Evolutionary conservation across 345 rosid genomes (phyloP).

Genomic region (Ceriops tagal): DNA sequence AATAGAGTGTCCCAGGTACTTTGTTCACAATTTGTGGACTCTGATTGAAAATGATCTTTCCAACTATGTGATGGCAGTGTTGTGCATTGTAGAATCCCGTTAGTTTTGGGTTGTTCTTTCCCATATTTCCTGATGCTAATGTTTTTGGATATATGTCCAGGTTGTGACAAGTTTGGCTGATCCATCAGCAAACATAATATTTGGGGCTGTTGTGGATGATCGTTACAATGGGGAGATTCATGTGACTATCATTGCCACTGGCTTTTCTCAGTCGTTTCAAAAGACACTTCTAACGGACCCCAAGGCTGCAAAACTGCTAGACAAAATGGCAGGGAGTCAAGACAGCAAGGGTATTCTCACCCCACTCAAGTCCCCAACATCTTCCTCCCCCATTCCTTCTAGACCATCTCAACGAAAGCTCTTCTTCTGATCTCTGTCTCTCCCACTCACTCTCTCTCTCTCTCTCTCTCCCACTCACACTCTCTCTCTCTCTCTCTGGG

Average conservation of each 20-base stretch:
- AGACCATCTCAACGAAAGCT: slow-evolving; percentile 66
- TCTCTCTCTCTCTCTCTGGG: background rate
- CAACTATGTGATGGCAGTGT: background rate
- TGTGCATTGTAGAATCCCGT: background rate
- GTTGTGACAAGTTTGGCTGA: slow-evolving; percentile 97
- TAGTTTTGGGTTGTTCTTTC: background rate
- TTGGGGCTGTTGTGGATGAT: slow-evolving; percentile 96
- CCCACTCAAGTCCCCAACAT: slow-evolving; percentile 37
- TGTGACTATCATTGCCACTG: slow-evolving; percentile 93
- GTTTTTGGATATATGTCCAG: slow-evolving; percentile 31
- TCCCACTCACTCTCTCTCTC: background rate
- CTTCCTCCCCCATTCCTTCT: slow-evolving; percentile 47
- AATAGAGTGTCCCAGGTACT: slow-evolving; percentile 91
- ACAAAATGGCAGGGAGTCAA: slow-evolving; percentile 50
- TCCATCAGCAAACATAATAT: slow-evolving; percentile 97
- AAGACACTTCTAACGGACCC: slow-evolving; percentile 75
- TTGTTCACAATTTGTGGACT: background rate
- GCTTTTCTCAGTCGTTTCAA: slow-evolving; percentile 94
- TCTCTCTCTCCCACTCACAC: background rate
- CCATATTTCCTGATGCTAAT: background rate
- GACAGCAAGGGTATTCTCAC: slow-evolving; percentile 53
- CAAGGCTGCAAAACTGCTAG: slow-evolving; percentile 55
- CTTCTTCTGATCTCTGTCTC: slow-evolving; percentile 47
- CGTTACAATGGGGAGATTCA: slow-evolving; percentile 94
- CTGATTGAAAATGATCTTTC: background rate